Conservation (phyloP, 2,329 filamentous ascomycete species). For the Fusarium begoniae region DNA sequence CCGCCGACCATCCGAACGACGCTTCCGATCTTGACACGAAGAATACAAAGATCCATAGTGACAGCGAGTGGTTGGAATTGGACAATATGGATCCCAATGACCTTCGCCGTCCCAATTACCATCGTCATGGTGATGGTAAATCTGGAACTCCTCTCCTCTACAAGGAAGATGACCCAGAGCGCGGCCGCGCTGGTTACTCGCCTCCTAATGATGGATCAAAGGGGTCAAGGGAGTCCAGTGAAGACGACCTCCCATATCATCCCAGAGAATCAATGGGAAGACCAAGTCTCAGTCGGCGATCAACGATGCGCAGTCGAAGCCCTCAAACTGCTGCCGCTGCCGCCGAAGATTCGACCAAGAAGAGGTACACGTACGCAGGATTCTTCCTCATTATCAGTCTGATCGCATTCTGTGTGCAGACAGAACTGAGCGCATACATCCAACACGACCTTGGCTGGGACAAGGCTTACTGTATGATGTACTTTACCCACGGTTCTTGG, state of each 20-base stretch:
- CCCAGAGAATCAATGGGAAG: constrained; percentile 39
- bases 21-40: constrained; percentile 45
- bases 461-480: constrained; percentile 99
- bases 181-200: constrained; percentile 36
- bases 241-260: constrained; percentile 40
- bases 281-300: constrained; percentile 54
- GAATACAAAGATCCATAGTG: constrained; percentile 47
- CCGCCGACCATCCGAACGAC: constrained; percentile 39
- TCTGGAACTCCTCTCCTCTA: constrained; percentile 54
- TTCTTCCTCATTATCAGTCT: constrained; percentile 86
- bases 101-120: constrained; percentile 54
- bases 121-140: constrained; percentile 57
- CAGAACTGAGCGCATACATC: constrained; percentile 94
- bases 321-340: constrained; percentile 61
- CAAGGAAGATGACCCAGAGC: constrained; percentile 46
- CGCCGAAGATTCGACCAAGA: constrained; percentile 63
- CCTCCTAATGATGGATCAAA: constrained; percentile 21
- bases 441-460: constrained; percentile 93
- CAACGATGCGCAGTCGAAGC: constrained; percentile 80
- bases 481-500: constrained; percentile 97
- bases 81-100: constrained; percentile 55
- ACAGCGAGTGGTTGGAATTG: constrained; percentile 30
- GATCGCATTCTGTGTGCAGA: constrained; percentile 91
- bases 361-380: constrained; percentile 86
- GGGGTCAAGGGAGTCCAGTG: constrained; percentile 30